Conservation (phyloP, 257 asterid species). For the Primulina huaijiensis region DNA sequence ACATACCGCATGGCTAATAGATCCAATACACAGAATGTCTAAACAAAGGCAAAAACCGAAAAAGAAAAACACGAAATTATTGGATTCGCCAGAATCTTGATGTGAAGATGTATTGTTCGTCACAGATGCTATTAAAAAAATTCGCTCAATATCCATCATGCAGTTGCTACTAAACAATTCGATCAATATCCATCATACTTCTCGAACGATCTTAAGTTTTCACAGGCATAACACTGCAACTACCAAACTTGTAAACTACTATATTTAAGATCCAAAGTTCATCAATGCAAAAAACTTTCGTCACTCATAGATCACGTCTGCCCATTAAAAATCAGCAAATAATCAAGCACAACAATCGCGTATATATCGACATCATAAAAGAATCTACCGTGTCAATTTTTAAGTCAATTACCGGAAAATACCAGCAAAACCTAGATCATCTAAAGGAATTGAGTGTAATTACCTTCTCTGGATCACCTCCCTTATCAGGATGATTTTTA, state of each 20-base stretch:
- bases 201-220: background rate
- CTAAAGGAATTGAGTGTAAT: background rate
- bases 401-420: too few species aligned
- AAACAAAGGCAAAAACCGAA: background rate
- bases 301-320: background rate
- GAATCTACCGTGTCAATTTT: background rate
- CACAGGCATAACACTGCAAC: background rate
- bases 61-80: too few species aligned
- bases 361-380: background rate
- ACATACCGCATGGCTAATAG: too few species aligned
- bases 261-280: too few species aligned
- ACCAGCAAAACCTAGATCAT: background rate
- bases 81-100: background rate
- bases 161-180: too few species aligned
- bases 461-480: slow-evolving; percentile 68
- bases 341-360: too few species aligned
- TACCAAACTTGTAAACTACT: too few species aligned
- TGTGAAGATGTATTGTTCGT: background rate
- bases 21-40: background rate
- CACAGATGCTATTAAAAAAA: too few species aligned
- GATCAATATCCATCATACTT: too few species aligned
- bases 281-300: background rate
- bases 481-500: slow-evolving; percentile 62
- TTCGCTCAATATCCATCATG: too few species aligned
- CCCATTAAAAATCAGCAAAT: background rate